Percentiles rank a stretch among this genome's conserved stretches.
Evolutionary conservation across 768 basidiomycete species (phyloP).

Genomic region (Sarcodon aspratus): DNA sequence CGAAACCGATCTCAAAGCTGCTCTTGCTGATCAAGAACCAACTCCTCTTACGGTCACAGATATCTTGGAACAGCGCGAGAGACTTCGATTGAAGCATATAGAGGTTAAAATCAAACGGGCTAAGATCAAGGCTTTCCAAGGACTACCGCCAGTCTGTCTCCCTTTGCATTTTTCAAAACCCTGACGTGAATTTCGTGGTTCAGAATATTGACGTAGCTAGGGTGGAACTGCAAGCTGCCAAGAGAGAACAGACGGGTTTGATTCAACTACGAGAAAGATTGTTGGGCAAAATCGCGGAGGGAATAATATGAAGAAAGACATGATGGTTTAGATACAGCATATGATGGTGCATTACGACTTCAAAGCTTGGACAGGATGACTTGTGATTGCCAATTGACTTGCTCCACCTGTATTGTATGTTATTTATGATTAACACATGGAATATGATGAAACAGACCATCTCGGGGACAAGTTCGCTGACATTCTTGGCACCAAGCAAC

Average conservation of each 20-base stretch:
- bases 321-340: not conserved
- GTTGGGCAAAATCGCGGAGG: conserved; percentile 32
- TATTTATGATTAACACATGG: not conserved
- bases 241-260: conserved; percentile 31
- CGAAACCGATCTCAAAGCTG: too few relatives aligned
- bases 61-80: conserved; percentile 26
- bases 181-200: not conserved
- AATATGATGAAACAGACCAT: conserved; percentile 38
- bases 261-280: conserved; percentile 36
- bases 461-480: conserved; percentile 61
- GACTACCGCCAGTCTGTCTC: conserved; percentile 33
- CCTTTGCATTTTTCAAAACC: not conserved
- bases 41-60: conserved; percentile 25
- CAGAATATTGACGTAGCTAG: conserved; percentile 37
- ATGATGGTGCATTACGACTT: conserved; percentile 6
- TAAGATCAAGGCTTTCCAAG: conserved; percentile 34
- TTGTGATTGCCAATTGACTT: conserved; percentile 55
- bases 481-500: conserved; percentile 53
- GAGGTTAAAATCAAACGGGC: conserved; percentile 30
- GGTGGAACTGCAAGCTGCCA: conserved; percentile 30
- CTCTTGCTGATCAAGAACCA: conserved; percentile 3
- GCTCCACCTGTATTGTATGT: conserved; percentile 19
- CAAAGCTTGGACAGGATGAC: conserved; percentile 10
- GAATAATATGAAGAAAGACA: conserved; percentile 11
- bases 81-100: conserved; percentile 23